A percentile compares a stretch with the other conserved stretches of the same genome.
phyloP scores from a whole-genome alignment of 345 rosid species.

The Raphanus sativus region DNA sequence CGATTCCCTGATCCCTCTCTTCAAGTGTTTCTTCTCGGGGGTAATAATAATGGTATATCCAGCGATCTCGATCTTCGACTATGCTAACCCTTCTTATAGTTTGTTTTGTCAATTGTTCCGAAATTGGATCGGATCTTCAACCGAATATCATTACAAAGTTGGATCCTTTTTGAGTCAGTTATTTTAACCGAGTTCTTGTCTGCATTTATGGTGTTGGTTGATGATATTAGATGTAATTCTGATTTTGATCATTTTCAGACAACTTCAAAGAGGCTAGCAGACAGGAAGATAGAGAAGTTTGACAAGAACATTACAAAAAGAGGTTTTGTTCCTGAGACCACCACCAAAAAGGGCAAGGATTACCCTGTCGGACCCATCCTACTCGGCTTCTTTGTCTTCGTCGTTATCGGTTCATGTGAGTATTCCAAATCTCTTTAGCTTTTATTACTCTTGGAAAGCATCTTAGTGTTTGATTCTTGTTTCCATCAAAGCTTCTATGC shows the following conservation, averaged over 20 bases:
- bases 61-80: background rate
- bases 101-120: background rate
- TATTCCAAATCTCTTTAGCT: background rate
- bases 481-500: background rate
- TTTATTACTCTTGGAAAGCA: background rate
- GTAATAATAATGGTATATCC: background rate
- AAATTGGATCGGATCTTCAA: background rate
- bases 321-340: conserved; percentile 85
- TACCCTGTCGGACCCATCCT: conserved; percentile 89
- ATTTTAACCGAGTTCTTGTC: background rate
- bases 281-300: conserved; percentile 73
- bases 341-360: conserved; percentile 78
- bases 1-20: background rate
- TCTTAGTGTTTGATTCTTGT: background rate
- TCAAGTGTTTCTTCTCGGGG: background rate
- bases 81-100: background rate
- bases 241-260: conserved; percentile 49
- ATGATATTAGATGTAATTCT: background rate
- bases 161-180: background rate
- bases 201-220: conserved; percentile 1
- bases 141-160: background rate
- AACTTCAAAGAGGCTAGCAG: conserved; percentile 88
- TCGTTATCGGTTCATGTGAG: conserved; percentile 93
- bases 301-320: conserved; percentile 89
- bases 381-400: conserved; percentile 90